Conservation (phyloP, 2,329 filamentous ascomycete genomes). For the Calonectria fujianensis region DNA sequence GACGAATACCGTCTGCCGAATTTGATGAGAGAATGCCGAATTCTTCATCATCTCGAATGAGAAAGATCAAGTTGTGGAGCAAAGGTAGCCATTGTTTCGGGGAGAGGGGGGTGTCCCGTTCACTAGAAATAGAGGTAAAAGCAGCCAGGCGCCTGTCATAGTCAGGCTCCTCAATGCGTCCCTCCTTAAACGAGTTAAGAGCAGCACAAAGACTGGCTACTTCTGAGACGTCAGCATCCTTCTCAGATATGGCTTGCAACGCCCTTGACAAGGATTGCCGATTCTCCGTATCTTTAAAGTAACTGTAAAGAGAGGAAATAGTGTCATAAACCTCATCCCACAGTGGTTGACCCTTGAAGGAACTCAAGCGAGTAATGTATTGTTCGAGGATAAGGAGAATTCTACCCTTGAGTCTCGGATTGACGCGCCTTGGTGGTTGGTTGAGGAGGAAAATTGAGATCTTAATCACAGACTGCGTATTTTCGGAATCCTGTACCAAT, state of each 20-base stretch:
- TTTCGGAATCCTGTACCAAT: constrained; percentile 79
- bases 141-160: constrained; percentile 88
- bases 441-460: constrained; percentile 88
- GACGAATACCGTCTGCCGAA: constrained; percentile 86
- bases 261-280: constrained; percentile 84
- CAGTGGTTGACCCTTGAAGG: constrained; percentile 65
- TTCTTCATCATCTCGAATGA: constrained; percentile 90
- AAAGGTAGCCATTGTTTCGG: constrained; percentile 89
- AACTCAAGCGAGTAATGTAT: constrained; percentile 81
- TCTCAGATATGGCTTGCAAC: constrained; percentile 80
- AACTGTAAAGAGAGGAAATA: constrained; percentile 88
- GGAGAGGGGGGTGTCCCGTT: constrained; percentile 75
- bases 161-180: constrained; percentile 88
- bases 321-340: constrained; percentile 82
- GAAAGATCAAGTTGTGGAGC: constrained; percentile 92
- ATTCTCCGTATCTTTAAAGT: constrained; percentile 88
- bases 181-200: constrained; percentile 85
- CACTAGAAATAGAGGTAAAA: constrained; percentile 82
- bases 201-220: constrained; percentile 83
- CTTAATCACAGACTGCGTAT: constrained; percentile 85
- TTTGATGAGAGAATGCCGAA: constrained; percentile 87
- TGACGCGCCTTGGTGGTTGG: constrained; percentile 89
- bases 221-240: constrained; percentile 75
- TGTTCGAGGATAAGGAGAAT: constrained; percentile 87
- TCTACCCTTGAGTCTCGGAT: constrained; percentile 86